A percentile compares a stretch with the other conserved stretches of the same genome.
Evolutionary conservation across 2,329 filamentous ascomycete species (phyloP).

Genomic region (Aspergillus persii): DNA sequence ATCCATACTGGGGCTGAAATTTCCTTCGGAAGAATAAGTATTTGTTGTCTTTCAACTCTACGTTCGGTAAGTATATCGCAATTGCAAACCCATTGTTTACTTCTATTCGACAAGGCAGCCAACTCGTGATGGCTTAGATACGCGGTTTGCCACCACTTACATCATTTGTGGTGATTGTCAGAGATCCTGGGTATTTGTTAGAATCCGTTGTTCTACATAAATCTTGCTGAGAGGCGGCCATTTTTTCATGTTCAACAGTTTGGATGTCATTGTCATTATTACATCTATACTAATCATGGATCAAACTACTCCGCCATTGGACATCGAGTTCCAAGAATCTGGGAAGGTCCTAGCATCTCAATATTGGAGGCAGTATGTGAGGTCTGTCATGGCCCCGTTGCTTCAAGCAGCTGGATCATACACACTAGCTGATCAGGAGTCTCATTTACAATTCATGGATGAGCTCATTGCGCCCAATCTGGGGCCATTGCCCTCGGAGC

Average conservation of each 20-base stretch:
- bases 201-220: not conserved
- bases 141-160: not conserved
- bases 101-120: too few species aligned
- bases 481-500: constrained; percentile 4
- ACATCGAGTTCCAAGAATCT: not conserved
- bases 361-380: constrained; percentile 4
- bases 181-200: not conserved
- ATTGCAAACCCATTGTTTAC: too few species aligned
- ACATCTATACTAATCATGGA: not conserved
- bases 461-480: constrained; percentile 5
- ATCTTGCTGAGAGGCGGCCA: not conserved
- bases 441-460: constrained; percentile 1
- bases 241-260: not conserved
- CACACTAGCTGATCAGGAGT: not conserved
- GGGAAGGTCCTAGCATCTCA: not conserved
- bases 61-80: too few species aligned
- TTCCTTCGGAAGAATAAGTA: too few species aligned
- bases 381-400: constrained; percentile 5
- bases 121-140: too few species aligned
- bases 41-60: too few species aligned
- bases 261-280: not conserved
- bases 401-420: not conserved
- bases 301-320: not conserved
- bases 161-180: not conserved
- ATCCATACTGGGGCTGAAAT: too few species aligned